Percentiles rank a stretch among this genome's conserved stretches.
Conservation (phyloP, 1,284 basidiomycete species). For the Ceratobasidium sp. region DNA sequence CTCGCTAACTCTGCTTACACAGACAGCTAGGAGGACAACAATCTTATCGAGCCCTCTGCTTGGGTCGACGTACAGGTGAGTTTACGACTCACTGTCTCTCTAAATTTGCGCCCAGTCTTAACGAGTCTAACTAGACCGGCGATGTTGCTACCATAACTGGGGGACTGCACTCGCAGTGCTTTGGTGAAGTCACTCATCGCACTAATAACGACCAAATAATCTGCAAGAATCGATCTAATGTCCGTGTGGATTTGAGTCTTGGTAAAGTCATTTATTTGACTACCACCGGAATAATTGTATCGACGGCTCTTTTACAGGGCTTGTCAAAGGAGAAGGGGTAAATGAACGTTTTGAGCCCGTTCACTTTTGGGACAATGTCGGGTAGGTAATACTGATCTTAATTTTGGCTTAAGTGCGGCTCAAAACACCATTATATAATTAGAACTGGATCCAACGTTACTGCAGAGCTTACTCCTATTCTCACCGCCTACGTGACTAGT, state of each 20-base stretch:
- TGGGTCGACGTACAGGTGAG: conserved; percentile 9
- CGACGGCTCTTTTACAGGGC: neutral
- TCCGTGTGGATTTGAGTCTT: neutral
- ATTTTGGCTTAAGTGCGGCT: neutral
- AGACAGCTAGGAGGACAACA: neutral
- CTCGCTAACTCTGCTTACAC: neutral
- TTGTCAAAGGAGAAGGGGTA: neutral
- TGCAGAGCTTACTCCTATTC: neutral
- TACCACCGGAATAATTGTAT: too few relatives aligned
- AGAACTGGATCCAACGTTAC: neutral
- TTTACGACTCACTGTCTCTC: too few relatives aligned
- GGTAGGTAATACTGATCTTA: neutral
- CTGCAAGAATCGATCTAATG: neutral
- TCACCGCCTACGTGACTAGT: conserved; percentile 4
- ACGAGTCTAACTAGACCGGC: neutral
- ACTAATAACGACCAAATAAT: neutral
- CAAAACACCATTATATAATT: neutral
- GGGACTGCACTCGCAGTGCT: neutral
- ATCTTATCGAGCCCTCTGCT: conserved; percentile 9
- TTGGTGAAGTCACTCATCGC: neutral
- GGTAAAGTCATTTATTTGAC: too few relatives aligned
- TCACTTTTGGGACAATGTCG: neutral
- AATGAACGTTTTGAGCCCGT: neutral
- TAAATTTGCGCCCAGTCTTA: too few relatives aligned
- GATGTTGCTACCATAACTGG: conserved; percentile 16